A percentile compares a stretch with the other conserved stretches of the same genome.
Conservation (phyloP, 805 yeast genomes). For the Komagataella kurtzmanii region DNA sequence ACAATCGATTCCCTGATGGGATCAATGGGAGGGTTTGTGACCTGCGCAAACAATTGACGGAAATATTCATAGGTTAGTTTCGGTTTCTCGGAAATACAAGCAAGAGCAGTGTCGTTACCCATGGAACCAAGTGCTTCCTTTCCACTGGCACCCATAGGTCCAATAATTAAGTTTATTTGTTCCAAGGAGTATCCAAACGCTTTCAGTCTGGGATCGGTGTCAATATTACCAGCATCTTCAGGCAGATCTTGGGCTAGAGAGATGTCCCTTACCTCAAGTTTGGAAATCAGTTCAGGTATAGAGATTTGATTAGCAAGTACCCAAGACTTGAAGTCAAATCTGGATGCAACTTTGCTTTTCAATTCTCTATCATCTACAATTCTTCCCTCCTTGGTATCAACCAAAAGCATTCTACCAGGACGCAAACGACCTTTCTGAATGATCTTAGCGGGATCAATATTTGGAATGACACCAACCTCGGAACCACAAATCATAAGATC, state of each 20-base stretch:
- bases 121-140: slow-evolving; percentile 95
- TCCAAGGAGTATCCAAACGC: slow-evolving; percentile 94
- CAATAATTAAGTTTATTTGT: slow-evolving; percentile 69
- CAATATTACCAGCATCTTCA: slow-evolving; percentile 27
- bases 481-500: slow-evolving; percentile 96
- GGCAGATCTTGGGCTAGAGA: slow-evolving; percentile 12
- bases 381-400: slow-evolving; percentile 85
- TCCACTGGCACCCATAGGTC: slow-evolving; percentile 87
- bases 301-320: slow-evolving; percentile 74
- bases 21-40: slow-evolving; percentile 96
- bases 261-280: slow-evolving; percentile 32
- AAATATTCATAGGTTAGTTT: slow-evolving; percentile 84
- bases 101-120: slow-evolving; percentile 97
- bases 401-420: slow-evolving; percentile 93
- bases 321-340: slow-evolving; percentile 93
- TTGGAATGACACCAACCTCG: slow-evolving; percentile 90
- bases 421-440: slow-evolving; percentile 87
- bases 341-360: slow-evolving; percentile 63
- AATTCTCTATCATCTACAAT: slow-evolving; percentile 89
- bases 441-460: slow-evolving; percentile 64
- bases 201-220: slow-evolving; percentile 68
- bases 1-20: slow-evolving; percentile 95
- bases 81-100: slow-evolving; percentile 91
- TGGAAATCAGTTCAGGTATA: slow-evolving; percentile 58
- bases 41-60: slow-evolving; percentile 94